These are phyloP conservation scores for Xylariaceae sp. DNA, from an alignment of 2,329 filamentous ascomycete genomes.

Conservation along the genomic window DNA sequence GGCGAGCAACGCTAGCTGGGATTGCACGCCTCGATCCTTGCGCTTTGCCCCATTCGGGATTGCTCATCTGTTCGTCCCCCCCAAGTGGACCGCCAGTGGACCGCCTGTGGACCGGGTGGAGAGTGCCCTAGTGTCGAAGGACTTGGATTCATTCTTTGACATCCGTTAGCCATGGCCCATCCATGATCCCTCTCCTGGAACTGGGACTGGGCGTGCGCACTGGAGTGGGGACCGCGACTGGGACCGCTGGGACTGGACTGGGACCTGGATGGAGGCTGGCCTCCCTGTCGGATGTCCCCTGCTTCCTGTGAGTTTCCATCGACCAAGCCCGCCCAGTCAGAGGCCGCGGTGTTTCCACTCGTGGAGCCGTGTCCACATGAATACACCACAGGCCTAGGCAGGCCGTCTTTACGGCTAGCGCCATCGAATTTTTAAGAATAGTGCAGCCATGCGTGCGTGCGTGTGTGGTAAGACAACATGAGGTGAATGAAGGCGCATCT, in stretches of 20 bases:
- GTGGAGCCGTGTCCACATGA: slow-evolving; percentile 9
- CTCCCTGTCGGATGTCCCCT: background rate
- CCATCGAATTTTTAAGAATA: slow-evolving; percentile 34
- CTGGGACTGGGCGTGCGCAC: background rate
- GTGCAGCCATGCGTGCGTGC: slow-evolving; percentile 30
- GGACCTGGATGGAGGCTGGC: background rate
- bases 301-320: background rate
- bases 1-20: background rate
- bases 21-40: slow-evolving; percentile 20
- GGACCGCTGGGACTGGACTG: background rate
- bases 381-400: slow-evolving; percentile 8
- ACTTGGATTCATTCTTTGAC: slow-evolving; percentile 29
- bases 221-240: background rate
- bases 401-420: slow-evolving; percentile 32
- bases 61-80: slow-evolving; percentile 17
- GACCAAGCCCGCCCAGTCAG: slow-evolving; percentile 4
- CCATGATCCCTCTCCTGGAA: background rate
- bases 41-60: slow-evolving; percentile 6
- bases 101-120: background rate
- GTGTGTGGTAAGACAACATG: slow-evolving; percentile 21
- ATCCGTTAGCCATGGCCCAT: background rate
- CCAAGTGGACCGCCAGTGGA: slow-evolving; percentile 1
- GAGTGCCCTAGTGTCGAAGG: slow-evolving; percentile 28
- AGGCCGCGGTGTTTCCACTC: slow-evolving; percentile 16
- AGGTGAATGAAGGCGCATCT: slow-evolving; percentile 9